Conservation (phyloP, 2,329 filamentous ascomycete genomes). For the Hysterium pulicare region DNA sequence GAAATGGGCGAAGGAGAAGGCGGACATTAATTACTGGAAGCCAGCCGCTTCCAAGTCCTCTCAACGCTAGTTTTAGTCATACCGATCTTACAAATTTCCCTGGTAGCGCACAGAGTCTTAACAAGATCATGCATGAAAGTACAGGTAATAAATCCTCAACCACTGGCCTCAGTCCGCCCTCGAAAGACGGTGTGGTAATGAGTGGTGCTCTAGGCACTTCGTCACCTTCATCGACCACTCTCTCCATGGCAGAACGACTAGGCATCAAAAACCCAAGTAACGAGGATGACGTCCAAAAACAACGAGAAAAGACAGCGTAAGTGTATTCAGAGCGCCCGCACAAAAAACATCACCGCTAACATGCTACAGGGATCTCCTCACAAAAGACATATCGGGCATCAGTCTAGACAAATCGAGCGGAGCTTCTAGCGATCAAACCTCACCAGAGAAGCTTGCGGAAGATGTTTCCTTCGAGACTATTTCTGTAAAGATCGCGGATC, state of each 20-base stretch:
- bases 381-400: conserved; percentile 90
- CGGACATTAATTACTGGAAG: conserved; percentile 95
- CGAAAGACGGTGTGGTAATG: conserved; percentile 50
- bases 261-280: conserved; percentile 51
- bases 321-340: conserved; percentile 34
- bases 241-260: conserved; percentile 59
- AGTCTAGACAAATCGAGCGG: conserved; percentile 70
- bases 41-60: conserved; percentile 88
- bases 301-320: conserved; percentile 92
- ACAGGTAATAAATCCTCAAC: conserved; percentile 56
- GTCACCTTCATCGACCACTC: conserved; percentile 35
- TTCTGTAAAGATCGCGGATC: conserved; percentile 97
- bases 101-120: conserved; percentile 67
- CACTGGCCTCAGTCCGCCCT: conserved; percentile 39
- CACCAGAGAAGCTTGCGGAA: conserved; percentile 60
- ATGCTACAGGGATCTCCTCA: conserved; percentile 70
- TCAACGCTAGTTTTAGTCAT: conserved; percentile 87
- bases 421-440: conserved; percentile 48
- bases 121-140: conserved; percentile 73
- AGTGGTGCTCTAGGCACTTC: conserved; percentile 53
- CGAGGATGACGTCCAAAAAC: conserved; percentile 62
- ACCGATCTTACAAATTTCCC: conserved; percentile 63
- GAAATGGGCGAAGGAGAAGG: conserved; percentile 84
- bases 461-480: conserved; percentile 71
- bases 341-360: background rate